Conservation (phyloP, 2,329 filamentous ascomycete genomes). For the Colletotrichum kahawae region DNA sequence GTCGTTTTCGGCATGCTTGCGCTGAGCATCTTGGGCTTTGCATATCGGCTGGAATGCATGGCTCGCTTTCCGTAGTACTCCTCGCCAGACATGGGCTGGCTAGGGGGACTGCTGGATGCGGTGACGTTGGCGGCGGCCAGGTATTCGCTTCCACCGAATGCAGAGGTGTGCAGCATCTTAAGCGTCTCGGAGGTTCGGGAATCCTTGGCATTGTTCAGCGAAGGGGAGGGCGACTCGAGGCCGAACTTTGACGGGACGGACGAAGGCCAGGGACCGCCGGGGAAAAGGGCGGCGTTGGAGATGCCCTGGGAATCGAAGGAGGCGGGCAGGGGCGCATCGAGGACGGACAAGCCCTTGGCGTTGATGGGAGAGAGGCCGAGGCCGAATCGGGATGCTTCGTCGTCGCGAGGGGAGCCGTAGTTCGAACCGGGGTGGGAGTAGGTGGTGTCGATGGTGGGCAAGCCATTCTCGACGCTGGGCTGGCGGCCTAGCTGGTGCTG, state of each 20-base stretch:
- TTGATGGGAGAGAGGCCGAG: constrained; percentile 79
- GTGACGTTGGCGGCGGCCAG: constrained; percentile 49
- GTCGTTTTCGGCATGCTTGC: constrained; percentile 70
- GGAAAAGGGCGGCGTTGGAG: constrained; percentile 85
- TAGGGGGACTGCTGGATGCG: constrained; percentile 47
- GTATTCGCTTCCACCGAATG: constrained; percentile 70
- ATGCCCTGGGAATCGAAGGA: constrained; percentile 97
- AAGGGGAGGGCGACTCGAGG: constrained; percentile 82
- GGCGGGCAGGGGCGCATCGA: constrained; percentile 90
- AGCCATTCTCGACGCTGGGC: constrained; percentile 58
- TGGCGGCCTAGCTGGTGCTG: constrained; percentile 51
- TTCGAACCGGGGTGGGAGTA: constrained; percentile 60
- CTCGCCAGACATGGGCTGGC: constrained; percentile 57
- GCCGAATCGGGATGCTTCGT: constrained; percentile 62
- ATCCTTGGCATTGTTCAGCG: constrained; percentile 68
- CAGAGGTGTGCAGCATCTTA: constrained; percentile 69
- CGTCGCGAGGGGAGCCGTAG: constrained; percentile 86
- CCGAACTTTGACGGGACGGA: constrained; percentile 93
- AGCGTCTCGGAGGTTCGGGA: constrained; percentile 66
- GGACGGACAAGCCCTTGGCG: constrained; percentile 78
- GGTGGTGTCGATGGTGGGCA: constrained; percentile 64
- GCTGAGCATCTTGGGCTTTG: constrained; percentile 72
- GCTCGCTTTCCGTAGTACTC: constrained; percentile 73
- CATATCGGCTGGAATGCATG: constrained; percentile 71
- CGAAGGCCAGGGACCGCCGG: constrained; percentile 80